Base-by-base conservation (phyloP, 140 eudicot species). In the Stevia rebaudiana region DNA sequence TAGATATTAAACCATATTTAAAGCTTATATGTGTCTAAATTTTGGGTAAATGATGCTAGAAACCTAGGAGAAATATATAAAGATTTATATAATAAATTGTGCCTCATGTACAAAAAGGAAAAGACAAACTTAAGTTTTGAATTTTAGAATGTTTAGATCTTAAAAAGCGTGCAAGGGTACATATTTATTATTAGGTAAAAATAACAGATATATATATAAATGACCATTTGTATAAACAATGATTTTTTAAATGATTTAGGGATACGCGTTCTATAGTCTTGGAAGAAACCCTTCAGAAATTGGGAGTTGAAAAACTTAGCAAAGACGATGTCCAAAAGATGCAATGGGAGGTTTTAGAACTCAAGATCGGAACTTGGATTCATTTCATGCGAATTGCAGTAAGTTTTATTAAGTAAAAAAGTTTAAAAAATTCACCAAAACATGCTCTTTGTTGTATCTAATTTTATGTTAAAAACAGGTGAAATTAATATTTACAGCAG, bases 361-460 rank as follows among this genome's bases (percentile, higher is more conserved):
- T 89, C 42, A 92, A 92, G 66, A 92, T 92, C 24, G 98, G 98
- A 76, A 88, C 91, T 42, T 92, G 98, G 98, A 92, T 92, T 42
- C 96, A 92, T 81, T 92, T 83, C 81, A 92, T 92, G 98, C 95
- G 96, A 19, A 92, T 92, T 66, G 92, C 96, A 61, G 98, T 92
- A 82, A 76, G 95, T 66, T 70, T n/a, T 21, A 44, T 43, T 15
- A 30, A 47, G 41, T 28, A 13, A 22, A 52, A 69, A 54, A 44
- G 23, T 57, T 36, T 37, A 25, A 25, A 35, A 41, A 8, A 12
- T 28, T 28, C 73, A 62, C 63, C 39, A 19, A 19, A 19, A 50
- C 42, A 39, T 23, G 71, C 51, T 54, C 58, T 19, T 57, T 37
- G 51, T 15, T 48, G 25, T 41, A 49, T 39, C 72, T 65, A 47